Conservation (phyloP, 805 yeast genomes). For the Barnettozyma sucrosica region DNA sequence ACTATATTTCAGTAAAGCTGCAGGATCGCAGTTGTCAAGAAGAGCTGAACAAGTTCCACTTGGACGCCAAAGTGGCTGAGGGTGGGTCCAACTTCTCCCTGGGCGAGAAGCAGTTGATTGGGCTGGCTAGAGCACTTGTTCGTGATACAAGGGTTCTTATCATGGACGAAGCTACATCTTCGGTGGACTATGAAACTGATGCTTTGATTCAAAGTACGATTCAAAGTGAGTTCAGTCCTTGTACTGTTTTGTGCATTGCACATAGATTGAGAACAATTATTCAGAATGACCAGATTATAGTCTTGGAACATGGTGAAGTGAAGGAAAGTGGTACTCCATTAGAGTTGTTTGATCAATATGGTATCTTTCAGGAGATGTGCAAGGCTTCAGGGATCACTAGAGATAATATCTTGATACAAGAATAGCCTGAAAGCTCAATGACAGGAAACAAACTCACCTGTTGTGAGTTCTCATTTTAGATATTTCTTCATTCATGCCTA, state of each 20-base stretch:
- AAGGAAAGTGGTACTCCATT: slow-evolving; percentile 51
- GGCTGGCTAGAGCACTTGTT: slow-evolving; percentile 67
- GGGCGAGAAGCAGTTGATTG: slow-evolving; percentile 67
- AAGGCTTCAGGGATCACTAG: slow-evolving; percentile 37
- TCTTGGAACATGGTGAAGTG: slow-evolving; percentile 50
- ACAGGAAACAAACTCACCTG: no score
- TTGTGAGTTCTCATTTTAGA: no score
- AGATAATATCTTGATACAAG: slow-evolving; percentile 23
- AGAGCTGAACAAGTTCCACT: slow-evolving; percentile 44
- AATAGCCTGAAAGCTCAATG: no score
- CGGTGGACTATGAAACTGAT: slow-evolving; percentile 72
- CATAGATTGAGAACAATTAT: slow-evolving; percentile 62
- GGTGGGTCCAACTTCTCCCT: slow-evolving; percentile 66
- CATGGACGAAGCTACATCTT: slow-evolving; percentile 73
- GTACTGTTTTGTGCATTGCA: slow-evolving; percentile 70
- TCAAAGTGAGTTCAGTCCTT: slow-evolving; percentile 47
- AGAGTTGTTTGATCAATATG: slow-evolving; percentile 37
- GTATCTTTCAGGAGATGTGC: slow-evolving; percentile 49
- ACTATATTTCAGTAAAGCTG: slow-evolving; percentile 1
- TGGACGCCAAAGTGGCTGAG: slow-evolving; percentile 54
- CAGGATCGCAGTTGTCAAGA: not conserved
- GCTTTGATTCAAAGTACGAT: slow-evolving; percentile 59
- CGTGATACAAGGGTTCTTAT: slow-evolving; percentile 55
- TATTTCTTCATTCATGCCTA: no score
- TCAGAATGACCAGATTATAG: slow-evolving; percentile 51